Percentiles rank a stretch among this genome's conserved stretches.
Conservation (phyloP, 2,329 filamentous ascomycete species). For the Alternaria novae-zelandiae region DNA sequence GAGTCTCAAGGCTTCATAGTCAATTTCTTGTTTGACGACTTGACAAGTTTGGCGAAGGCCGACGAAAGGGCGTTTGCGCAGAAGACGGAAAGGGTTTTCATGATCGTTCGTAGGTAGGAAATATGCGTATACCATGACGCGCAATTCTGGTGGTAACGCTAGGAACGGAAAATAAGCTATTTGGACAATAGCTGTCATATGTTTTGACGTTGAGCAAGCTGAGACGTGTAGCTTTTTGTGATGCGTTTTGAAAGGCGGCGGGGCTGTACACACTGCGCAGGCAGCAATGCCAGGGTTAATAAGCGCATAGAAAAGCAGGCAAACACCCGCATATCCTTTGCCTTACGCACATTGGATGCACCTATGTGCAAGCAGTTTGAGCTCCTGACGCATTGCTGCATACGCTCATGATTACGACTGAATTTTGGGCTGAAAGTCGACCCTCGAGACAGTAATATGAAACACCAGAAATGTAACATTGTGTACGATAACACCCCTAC, state of each 20-base stretch:
- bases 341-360: background rate
- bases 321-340: background rate
- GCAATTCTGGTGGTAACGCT: background rate
- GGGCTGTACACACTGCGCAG: background rate
- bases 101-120: background rate
- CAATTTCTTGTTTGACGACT: background rate
- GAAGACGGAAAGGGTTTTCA: background rate
- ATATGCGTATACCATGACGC: background rate
- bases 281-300: background rate
- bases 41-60: background rate
- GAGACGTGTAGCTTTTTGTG: background rate
- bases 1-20: background rate
- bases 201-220: background rate
- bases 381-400: background rate
- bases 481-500: background rate
- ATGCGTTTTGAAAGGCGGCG: background rate
- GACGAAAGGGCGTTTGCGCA: background rate
- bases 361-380: background rate
- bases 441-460: background rate
- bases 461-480: background rate
- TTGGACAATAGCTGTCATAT: background rate
- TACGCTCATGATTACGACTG: background rate
- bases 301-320: background rate
- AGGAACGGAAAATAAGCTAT: background rate
- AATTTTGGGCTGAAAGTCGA: background rate